Evolutionary conservation across 768 basidiomycete species (phyloP).

Genomic region (Dacryopinax primogenitus): DNA sequence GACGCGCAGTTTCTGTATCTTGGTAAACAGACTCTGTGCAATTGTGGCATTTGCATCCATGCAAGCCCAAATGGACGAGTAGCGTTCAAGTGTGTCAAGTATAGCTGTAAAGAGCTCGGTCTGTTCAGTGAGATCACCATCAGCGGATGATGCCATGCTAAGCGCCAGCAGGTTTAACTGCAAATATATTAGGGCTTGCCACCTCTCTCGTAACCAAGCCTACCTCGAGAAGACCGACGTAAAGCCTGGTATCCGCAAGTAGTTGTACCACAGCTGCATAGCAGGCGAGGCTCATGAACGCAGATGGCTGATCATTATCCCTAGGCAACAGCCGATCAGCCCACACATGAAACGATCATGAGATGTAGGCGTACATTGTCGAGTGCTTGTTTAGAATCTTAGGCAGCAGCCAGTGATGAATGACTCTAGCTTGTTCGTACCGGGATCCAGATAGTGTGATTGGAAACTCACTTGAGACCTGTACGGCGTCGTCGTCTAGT

Average conservation of each 20-base stretch:
- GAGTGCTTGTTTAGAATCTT: constrained; percentile 41
- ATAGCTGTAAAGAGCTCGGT: constrained; percentile 45
- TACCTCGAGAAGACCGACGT: constrained; percentile 40
- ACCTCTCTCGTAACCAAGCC: constrained; percentile 18
- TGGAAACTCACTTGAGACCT: constrained; percentile 21
- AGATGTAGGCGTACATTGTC: constrained; percentile 10
- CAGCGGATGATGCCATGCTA: constrained; percentile 32
- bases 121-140: constrained; percentile 19
- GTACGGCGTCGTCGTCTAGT: constrained; percentile 35
- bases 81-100: constrained; percentile 59
- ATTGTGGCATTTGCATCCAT: constrained; percentile 52
- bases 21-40: constrained; percentile 44
- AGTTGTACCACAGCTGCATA: constrained; percentile 40
- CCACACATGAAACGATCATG: not conserved
- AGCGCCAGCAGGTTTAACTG: constrained; percentile 35
- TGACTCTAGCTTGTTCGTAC: constrained; percentile 60
- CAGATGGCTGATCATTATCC: constrained; percentile 44
- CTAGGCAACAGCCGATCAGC: constrained; percentile 26
- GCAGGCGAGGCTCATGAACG: constrained; percentile 49
- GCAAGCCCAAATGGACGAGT: constrained; percentile 61
- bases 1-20: constrained; percentile 50
- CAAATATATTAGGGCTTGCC: not conserved
- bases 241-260: not conserved
- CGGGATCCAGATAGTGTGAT: constrained; percentile 44
- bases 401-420: constrained; percentile 65